phyloP scores from a whole-genome alignment of 345 rosid genomes.

The Eucalyptus shirleyi region DNA sequence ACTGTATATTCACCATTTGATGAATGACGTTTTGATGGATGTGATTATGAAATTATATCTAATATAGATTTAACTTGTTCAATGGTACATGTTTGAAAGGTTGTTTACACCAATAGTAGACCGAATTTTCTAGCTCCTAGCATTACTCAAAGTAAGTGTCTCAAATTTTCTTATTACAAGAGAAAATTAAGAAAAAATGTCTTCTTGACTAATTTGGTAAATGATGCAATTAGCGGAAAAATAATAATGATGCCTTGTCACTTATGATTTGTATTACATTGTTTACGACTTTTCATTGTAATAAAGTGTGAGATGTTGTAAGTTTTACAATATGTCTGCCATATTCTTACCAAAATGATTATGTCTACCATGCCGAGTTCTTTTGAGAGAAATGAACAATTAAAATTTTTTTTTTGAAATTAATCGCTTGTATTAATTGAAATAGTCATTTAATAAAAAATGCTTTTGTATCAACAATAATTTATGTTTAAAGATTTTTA shows the following conservation, averaged over 20 bases:
- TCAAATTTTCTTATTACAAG: accelerated
- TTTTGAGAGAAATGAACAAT: neutral
- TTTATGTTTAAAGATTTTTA: too few relatives aligned
- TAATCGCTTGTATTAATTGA: neutral
- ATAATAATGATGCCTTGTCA: neutral
- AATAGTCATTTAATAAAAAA: too few relatives aligned
- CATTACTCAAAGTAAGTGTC: neutral
- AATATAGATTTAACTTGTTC: accelerated
- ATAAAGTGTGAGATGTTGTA: neutral
- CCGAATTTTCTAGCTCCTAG: neutral
- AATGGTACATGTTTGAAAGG: neutral
- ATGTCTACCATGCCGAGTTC: neutral
- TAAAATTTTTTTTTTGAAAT: neutral
- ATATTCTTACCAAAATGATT: neutral
- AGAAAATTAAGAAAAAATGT: neutral
- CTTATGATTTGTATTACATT: neutral
- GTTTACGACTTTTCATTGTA: neutral
- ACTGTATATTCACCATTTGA: accelerated
- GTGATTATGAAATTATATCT: neutral
- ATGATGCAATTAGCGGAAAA: neutral
- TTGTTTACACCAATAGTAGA: accelerated
- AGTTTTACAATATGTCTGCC: neutral
- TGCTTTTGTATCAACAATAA: too few relatives aligned
- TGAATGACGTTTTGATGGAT: accelerated
- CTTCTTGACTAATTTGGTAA: neutral